Base-by-base conservation (phyloP, 2,329 filamentous ascomycete genomes). In the Botrytis fragariae region DNA sequence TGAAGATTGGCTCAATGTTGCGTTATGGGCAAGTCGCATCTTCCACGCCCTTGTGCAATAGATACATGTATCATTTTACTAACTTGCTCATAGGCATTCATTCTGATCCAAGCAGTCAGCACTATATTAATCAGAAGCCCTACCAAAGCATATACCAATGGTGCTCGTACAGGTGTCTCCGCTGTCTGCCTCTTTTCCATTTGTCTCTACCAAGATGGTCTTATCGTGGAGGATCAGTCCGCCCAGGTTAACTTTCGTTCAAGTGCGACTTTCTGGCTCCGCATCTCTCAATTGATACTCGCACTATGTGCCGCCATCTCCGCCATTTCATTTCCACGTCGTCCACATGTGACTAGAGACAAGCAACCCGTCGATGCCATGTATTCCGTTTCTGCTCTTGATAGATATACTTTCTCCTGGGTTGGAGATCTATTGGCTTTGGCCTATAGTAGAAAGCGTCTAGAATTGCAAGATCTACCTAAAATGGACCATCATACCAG, bases 341-440 rank as follows among this genome's bases (percentile, higher is more conserved):
- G 92, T 18, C 92, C 92, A 5, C 85, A 90, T 71, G 89, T 94
- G 29, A 93, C 86, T 78, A 86, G 77, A 75, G 80, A 90, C 57
- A 89, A 85, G 39, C 83, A 85, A 64, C 79, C 85, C 5, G 90
- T 95, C 45, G 92, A 95, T 79, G 83, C 84, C 25, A 86, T 91
- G 82, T 86, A 85, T 77, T 91, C 90, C 0, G 85, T 84, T 5
- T 90, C 90, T 3, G 87, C 89, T 1, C 84, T 91, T 65, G 86
- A 83, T 69, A 87, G 89, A 69, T 89, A 89, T 78, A 92, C 88
- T 10, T 95, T 90, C 83, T 83, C 84, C 67, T 95, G 92, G 92
- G 85, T 87, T 2, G 81, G 80, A 1, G 80, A 82, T 3, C 77
- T 94, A 0, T 84, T 95, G 22, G 77, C 81, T 1, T 81, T 86